These are phyloP conservation scores for Aaosphaeria arxii DNA, from an alignment of 2,329 filamentous ascomycete species.

Conservation along the genomic window DNA sequence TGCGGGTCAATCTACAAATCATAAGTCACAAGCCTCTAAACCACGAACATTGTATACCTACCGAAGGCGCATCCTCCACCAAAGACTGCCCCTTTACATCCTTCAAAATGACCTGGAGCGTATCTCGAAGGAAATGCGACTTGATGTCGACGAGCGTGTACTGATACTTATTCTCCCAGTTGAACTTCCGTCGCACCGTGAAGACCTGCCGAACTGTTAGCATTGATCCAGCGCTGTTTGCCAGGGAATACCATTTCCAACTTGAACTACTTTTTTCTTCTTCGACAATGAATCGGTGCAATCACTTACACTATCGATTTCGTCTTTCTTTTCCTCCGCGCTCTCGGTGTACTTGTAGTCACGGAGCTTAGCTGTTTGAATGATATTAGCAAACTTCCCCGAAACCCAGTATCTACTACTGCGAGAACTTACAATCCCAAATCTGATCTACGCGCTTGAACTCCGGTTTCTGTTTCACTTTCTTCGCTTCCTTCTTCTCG, in stretches of 20 bases:
- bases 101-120: slow-evolving; percentile 68
- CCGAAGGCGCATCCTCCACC: slow-evolving; percentile 69
- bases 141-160: slow-evolving; percentile 79
- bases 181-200: slow-evolving; percentile 77
- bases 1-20: slow-evolving; percentile 43
- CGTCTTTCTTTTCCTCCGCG: slow-evolving; percentile 60
- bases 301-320: slow-evolving; percentile 55
- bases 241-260: too few relatives aligned
- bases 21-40: background rate
- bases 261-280: too few relatives aligned
- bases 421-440: slow-evolving; percentile 45
- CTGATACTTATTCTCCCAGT: slow-evolving; percentile 78
- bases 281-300: background rate
- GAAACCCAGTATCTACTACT: background rate
- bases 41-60: background rate
- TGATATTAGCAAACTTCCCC: background rate
- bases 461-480: slow-evolving; percentile 48
- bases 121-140: slow-evolving; percentile 72
- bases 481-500: slow-evolving; percentile 16
- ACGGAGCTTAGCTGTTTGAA: slow-evolving; percentile 15
- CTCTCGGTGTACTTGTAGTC: slow-evolving; percentile 69
- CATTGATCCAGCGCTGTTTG: too few relatives aligned
- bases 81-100: slow-evolving; percentile 75
- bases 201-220: slow-evolving; percentile 53
- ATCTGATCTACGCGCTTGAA: slow-evolving; percentile 67